Base-by-base conservation (phyloP, 1,284 basidiomycete genomes). In the Cutaneotrichosporon dermatis region DNA sequence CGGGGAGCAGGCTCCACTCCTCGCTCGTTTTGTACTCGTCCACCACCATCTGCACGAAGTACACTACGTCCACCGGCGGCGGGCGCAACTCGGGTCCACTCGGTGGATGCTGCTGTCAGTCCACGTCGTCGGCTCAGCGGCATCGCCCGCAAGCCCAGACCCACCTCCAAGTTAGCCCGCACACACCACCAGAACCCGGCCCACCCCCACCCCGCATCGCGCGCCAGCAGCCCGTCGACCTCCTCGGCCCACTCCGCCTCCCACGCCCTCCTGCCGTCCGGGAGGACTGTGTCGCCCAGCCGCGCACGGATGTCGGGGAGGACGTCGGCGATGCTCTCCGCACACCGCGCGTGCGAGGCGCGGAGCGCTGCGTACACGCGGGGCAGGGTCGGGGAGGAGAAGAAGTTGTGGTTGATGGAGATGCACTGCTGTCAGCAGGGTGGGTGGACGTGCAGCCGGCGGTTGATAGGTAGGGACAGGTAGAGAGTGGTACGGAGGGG, bases 321-420 rank as follows among this genome's bases (percentile, higher is more conserved):
- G 0, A 84, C 80, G 53, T 84, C 82, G 6, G 51, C 58, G 10
- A 84, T 79, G 0, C 78, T 73, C 0, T 70, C 69, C 39, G 80
- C 75, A 10, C 80, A 80, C 6, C 79, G 69, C 0, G 54, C 49
- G 9, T 81, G 75, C 16, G 80, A 76, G 1, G 60, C 40, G 1
- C 67, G 61, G 15, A 84, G 77, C 2, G 80, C 71, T 0, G 54
- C 46, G 69, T 81, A 83, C 54, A 83, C 75, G 6, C 68, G 66
- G 0, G 72, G 66, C 5, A 84, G 69, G 49, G 82, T 83, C 25
- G 76, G 72, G 0, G 80, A 71, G 58, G 83, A 80, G 66, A 80
- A 79, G 79, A 83, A 84, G 63, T 81, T 81, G 70, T 81, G 80
- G 66, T 82, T 82, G 67, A 82, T 77, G 1, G 78, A 79, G 46